Evolutionary conservation across 352 stramenopile genomes (phyloP).

Genomic region (Thalassiosira mediterranea): DNA sequence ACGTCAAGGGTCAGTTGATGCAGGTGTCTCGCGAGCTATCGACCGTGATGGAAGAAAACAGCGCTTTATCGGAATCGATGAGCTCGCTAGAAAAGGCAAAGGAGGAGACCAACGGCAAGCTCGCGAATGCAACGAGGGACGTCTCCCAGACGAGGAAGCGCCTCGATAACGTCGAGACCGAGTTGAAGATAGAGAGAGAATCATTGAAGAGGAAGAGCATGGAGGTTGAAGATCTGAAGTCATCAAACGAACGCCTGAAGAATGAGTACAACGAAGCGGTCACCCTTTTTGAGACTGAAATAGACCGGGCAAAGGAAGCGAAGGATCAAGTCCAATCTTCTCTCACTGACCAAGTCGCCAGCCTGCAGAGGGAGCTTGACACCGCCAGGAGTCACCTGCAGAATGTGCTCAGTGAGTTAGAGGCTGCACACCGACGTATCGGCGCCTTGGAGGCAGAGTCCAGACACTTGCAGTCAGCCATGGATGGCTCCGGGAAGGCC

Average conservation of each 20-base stretch:
- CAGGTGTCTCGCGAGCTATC: slow-evolving; percentile 30
- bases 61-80: not conserved
- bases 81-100: slow-evolving; percentile 1
- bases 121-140: not conserved
- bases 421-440: slow-evolving; percentile 9
- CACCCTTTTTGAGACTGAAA: slow-evolving; percentile 39
- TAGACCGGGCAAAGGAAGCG: slow-evolving; percentile 19
- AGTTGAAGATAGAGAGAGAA: slow-evolving; percentile 34
- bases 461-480: slow-evolving; percentile 12
- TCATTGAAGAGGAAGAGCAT: not conserved
- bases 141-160: not conserved
- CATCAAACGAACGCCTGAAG: slow-evolving; percentile 34
- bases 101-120: not conserved
- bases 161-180: slow-evolving; percentile 19
- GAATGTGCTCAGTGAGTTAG: slow-evolving; percentile 37
- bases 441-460: slow-evolving; percentile 1
- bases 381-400: slow-evolving; percentile 27
- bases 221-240: slow-evolving; percentile 19
- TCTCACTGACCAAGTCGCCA: slow-evolving; percentile 12
- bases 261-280: slow-evolving; percentile 43
- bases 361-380: slow-evolving; percentile 23
- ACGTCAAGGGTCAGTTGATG: slow-evolving; percentile 20
- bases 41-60: slow-evolving; percentile 19
- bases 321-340: slow-evolving; percentile 14
- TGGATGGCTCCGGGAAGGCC: slow-evolving; percentile 10